A percentile compares a stretch with the other conserved stretches of the same genome.
Evolutionary conservation across 768 basidiomycete genomes (phyloP).

Genomic region (Kockovaella imperatae): DNA sequence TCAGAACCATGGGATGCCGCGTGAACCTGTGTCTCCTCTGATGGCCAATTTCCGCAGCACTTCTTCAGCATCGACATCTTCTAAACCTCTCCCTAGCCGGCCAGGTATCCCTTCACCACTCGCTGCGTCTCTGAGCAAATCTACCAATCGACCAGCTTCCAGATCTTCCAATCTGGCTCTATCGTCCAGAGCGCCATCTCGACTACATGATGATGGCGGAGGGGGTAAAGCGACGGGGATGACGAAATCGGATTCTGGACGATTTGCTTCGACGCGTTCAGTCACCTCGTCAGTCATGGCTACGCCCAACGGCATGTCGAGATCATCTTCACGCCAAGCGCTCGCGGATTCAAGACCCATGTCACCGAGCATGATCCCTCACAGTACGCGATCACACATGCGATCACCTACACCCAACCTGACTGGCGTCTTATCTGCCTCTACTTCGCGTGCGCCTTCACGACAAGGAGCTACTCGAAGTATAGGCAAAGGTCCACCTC

Average conservation of each 20-base stretch:
- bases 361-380: conserved; percentile 19
- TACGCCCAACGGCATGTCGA: background rate
- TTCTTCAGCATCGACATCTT: conserved; percentile 22
- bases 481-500: conserved; percentile 27
- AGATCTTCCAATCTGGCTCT: background rate
- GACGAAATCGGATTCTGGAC: background rate
- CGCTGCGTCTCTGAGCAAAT: too few relatives aligned
- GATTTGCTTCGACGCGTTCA: background rate
- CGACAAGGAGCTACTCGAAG: conserved; percentile 2
- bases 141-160: conserved; percentile 5
- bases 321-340: conserved; percentile 7
- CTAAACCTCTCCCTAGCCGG: conserved; percentile 21
- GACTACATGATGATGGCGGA: background rate
- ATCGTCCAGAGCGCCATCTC: conserved; percentile 1
- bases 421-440: background rate
- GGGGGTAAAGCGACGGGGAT: background rate
- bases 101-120: conserved; percentile 37
- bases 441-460: conserved; percentile 4
- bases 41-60: conserved; percentile 16
- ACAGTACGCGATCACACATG: conserved; percentile 7
- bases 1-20: background rate
- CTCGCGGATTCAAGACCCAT: conserved; percentile 14
- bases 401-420: conserved; percentile 13
- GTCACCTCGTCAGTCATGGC: conserved; percentile 1
- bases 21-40: conserved; percentile 26